Evolutionary conservation across 164 flowering plant species (phyloP), one percentile per base, ranked within the genome.

Genomic region (Sextonia rubra): DNA sequence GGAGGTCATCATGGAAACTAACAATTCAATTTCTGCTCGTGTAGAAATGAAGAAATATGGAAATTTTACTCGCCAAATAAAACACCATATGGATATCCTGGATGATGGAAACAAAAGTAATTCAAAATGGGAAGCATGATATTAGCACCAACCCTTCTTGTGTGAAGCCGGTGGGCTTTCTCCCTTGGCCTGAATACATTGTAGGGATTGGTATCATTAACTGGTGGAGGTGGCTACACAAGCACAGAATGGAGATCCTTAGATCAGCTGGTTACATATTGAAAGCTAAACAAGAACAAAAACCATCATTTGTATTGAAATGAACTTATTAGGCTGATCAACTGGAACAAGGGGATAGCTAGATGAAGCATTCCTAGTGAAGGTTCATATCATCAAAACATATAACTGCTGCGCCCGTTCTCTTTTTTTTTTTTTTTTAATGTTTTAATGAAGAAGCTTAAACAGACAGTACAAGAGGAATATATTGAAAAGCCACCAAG

Each of bases 111-210:
- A 49, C 49, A 7, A 25, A 23, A 17, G 20, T 52, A 52, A 30
- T 47, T 23, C 47, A 69, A 79, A 37, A 44, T 4, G 3, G 9
- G 14, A 44, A 64, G 44, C 15, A 66, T 9, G 60, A 70, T 27
- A 64, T 12, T 24, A 70, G 25, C 49, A 75, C 85, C 26, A 85
- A 95, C 99, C 87, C 98, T 90, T 84, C 99, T 87, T 65, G 99
- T 91, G 79, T 96, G 99, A 32, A 93, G 91, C 66, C 92, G 88
- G 78, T 96, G 98, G 61, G 94, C 95, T 83, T 93, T 96, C 86
- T 96, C 99, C 77, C 99, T 91, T 70, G 98, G 99, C 74, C 99
- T 84, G 82, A 96, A 96, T 22, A 96, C 99, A 88, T 96, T 96
- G 84, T 87, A 96, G 2, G 99, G 99, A 71, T 96, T 96, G 76